Evolutionary conservation across 257 asterid genomes (phyloP), one percentile per base, ranked within the genome.

Genomic region (Solanum pimpinellifolium): DNA sequence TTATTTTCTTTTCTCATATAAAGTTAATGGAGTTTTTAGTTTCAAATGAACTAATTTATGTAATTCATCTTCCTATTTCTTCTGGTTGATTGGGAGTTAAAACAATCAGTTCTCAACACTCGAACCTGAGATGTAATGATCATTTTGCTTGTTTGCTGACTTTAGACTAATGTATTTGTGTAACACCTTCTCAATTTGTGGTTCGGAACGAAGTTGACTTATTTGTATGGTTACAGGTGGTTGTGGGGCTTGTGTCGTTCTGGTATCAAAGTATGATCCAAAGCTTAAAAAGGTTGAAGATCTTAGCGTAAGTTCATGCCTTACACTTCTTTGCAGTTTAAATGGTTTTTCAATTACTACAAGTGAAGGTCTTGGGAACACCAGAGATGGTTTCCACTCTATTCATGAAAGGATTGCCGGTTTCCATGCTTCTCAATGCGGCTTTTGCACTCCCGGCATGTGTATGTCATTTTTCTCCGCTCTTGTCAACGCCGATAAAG

Each of bases 371-470:
- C 91, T 95, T 65, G 98, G 98, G 87, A 95, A 95, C 89, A 93
- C 88, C 73, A 91, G 90, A 91, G 93, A 92, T 87, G 98, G 97
- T 25, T 95, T 94, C 85, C 98, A 95, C 87, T 92, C 97, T 29
- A 91, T 95, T 88, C 98, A 94, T 87, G 91, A 94, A 90, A 89
- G 98, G 7, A 92, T 95, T 88, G 87, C 97, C 1, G 97, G 96
- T 41, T 95, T 95, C 83, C 98, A 95, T 87, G 97, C 97, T 85
- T 92, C 97, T 86, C 97, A 95, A 62, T 95, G 97, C 76, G 97
- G 98, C 31, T 95, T 89, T 86, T 95, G 98, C 92, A 95, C 94
- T 27, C 97, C 97, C 9, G 98, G 98, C 47, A 90, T 95, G 92
- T 95, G 96, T 88, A 85, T 95, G 90, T 95, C 98, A 2, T 86